Conservation (phyloP, 495 filamentous ascomycete species). For the Filosporella fistucella region DNA sequence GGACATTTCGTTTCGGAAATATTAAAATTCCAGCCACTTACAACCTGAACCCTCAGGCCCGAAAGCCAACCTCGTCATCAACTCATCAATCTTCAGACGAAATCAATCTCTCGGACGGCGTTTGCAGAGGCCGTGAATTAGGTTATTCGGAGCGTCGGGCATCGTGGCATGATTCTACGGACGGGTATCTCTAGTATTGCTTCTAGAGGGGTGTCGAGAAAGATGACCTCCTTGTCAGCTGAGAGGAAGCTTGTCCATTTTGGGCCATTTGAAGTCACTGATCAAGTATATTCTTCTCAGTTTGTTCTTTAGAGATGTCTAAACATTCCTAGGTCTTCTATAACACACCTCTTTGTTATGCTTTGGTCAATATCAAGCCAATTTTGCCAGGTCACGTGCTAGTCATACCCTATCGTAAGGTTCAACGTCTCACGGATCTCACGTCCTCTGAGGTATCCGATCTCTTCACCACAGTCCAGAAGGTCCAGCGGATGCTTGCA, state of each 20-base stretch:
- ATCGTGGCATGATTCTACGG: slow-evolving; percentile 9
- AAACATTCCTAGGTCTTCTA: slow-evolving; percentile 66
- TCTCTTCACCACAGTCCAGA: slow-evolving; percentile 79
- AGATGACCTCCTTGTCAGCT: slow-evolving; percentile 5
- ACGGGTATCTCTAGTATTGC: no score
- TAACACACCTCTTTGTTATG: slow-evolving; percentile 70
- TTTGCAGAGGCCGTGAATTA: no score
- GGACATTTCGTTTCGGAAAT: slow-evolving; percentile 1
- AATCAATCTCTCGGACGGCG: no score
- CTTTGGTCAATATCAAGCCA: slow-evolving; percentile 91
- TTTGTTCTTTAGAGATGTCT: not conserved
- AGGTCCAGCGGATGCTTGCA: slow-evolving; percentile 72
- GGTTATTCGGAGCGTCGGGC: no score
- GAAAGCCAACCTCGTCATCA: not conserved
- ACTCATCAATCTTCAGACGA: not conserved
- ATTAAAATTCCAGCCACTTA: not conserved
- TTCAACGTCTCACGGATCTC: slow-evolving; percentile 73
- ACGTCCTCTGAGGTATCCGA: slow-evolving; percentile 70
- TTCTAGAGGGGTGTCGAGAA: no score
- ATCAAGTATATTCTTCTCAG: slow-evolving; percentile 38
- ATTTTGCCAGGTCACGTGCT: slow-evolving; percentile 92
- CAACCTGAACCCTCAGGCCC: not conserved
- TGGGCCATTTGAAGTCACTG: slow-evolving; percentile 59
- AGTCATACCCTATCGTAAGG: slow-evolving; percentile 59
- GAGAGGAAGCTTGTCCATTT: slow-evolving; percentile 51